These are phyloP conservation scores for Scedosporium minutisporum DNA, from an alignment of 2,329 filamentous ascomycete species.

Conservation along the genomic window DNA sequence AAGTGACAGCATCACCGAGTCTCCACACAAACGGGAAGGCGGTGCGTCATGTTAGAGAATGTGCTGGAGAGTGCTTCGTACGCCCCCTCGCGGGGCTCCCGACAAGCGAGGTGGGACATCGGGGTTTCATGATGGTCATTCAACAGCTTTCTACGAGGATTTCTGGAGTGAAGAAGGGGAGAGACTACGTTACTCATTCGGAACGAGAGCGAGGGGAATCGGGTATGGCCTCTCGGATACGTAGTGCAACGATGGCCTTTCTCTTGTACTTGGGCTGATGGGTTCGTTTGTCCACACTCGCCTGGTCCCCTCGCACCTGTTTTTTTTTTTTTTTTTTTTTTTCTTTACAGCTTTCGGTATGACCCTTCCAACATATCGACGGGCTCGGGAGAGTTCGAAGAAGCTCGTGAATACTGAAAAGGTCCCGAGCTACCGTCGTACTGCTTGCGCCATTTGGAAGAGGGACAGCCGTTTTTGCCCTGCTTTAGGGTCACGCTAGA, in stretches of 20 bases:
- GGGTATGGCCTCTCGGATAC: not conserved
- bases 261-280: not conserved
- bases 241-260: not conserved
- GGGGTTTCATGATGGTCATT: not conserved
- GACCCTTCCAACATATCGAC: no score
- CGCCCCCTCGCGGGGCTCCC: not conserved
- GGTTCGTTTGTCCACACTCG: not conserved
- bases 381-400: no score
- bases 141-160: not conserved
- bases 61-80: not conserved
- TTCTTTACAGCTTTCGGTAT: no score
- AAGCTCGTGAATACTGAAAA: no score
- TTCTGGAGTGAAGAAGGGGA: not conserved
- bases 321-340: no score
- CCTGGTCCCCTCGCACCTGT: no score
- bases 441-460: not conserved
- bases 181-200: not conserved
- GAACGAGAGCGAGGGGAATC: not conserved
- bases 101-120: not conserved
- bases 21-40: not conserved
- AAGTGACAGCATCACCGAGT: not conserved
- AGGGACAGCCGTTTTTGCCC: not conserved
- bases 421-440: not conserved
- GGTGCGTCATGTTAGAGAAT: not conserved
- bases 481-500: not conserved